Percentiles rank a stretch among this genome's conserved stretches.
Evolutionary conservation across 2,329 filamentous ascomycete species (phyloP).

Genomic region (Cytospora chrysosperma): DNA sequence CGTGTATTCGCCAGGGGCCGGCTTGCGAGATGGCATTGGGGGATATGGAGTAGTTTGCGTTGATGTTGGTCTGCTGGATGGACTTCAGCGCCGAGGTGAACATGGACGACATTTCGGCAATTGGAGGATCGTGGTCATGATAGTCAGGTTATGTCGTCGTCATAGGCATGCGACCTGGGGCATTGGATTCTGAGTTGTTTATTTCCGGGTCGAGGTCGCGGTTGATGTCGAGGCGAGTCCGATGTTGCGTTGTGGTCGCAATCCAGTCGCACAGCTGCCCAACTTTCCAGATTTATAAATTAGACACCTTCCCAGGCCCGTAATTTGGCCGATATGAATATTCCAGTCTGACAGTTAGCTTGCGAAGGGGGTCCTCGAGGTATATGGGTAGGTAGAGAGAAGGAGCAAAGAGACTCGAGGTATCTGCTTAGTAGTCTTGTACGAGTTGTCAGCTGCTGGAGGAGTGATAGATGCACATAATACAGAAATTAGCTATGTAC

Average conservation of each 20-base stretch:
- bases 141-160: slow-evolving; percentile 12
- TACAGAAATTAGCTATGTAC: neutral
- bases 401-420: neutral
- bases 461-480: neutral
- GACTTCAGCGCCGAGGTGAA: slow-evolving; percentile 93
- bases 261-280: neutral
- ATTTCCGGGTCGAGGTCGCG: neutral
- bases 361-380: neutral
- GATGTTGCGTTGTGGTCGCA: neutral
- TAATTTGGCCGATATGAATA: neutral
- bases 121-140: slow-evolving; percentile 32
- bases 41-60: slow-evolving; percentile 83
- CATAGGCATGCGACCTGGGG: slow-evolving; percentile 13
- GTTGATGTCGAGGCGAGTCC: neutral
- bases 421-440: no score
- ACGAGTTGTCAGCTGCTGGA: neutral
- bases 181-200: neutral
- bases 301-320: neutral
- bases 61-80: slow-evolving; percentile 86
- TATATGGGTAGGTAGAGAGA: neutral
- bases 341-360: neutral
- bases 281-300: neutral
- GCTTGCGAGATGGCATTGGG: slow-evolving; percentile 73
- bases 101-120: slow-evolving; percentile 52
- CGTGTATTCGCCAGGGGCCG: slow-evolving; percentile 96